Conservation (phyloP, 2,329 filamentous ascomycete species). For the Diaporthe citriasiana region DNA sequence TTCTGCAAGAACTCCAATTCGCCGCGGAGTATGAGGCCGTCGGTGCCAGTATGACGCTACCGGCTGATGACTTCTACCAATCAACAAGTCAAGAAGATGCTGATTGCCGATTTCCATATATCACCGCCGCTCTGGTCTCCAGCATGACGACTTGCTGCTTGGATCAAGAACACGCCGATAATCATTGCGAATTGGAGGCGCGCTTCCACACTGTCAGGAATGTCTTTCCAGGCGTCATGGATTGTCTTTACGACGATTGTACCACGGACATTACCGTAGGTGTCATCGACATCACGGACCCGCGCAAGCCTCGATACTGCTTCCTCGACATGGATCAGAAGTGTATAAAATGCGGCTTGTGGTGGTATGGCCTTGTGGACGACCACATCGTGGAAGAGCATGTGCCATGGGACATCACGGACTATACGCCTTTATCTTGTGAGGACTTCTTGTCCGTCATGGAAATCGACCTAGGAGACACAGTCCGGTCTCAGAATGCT, state of each 20-base stretch:
- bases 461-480: no score
- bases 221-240: not conserved
- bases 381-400: not conserved
- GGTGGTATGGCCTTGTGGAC: not conserved
- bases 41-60: not conserved
- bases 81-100: not conserved
- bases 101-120: not conserved
- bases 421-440: not conserved
- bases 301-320: not conserved
- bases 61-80: not conserved
- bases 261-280: not conserved
- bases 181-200: not conserved
- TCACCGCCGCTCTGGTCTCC: not conserved
- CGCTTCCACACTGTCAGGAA: not conserved
- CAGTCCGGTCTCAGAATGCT: no score
- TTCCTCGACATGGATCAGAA: not conserved
- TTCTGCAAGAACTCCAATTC: conserved; percentile 7
- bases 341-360: conserved; percentile 1
- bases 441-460: not conserved
- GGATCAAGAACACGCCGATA: not conserved
- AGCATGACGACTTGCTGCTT: not conserved
- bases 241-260: not conserved
- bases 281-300: conserved; percentile 1
- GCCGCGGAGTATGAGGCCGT: not conserved
- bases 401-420: not conserved